Conservation (phyloP, 306 rosid genomes). For the Cucurbita pepo region DNA sequence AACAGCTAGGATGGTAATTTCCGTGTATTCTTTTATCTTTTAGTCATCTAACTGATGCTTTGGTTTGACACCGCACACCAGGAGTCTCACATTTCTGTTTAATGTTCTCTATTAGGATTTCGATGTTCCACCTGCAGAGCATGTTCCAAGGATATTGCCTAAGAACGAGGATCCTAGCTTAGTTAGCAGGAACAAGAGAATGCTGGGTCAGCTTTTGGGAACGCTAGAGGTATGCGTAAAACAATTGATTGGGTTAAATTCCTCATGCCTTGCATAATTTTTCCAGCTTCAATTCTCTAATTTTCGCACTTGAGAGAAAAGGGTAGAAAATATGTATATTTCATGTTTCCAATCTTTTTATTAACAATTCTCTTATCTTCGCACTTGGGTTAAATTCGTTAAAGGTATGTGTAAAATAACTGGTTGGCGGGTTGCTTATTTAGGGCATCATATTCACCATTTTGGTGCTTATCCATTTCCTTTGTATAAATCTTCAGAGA, state of each 20-base stretch:
- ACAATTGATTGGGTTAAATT: slow-evolving; percentile 1
- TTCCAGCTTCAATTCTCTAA: background rate
- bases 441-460: background rate
- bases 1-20: slow-evolving; percentile 33
- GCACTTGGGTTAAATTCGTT: too few species aligned
- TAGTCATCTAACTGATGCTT: slow-evolving; percentile 2
- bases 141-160: slow-evolving; percentile 72
- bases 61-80: background rate
- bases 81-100: background rate
- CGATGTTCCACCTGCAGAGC: slow-evolving; percentile 43
- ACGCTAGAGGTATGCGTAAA: slow-evolving; percentile 60
- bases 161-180: slow-evolving; percentile 84
- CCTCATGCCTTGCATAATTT: background rate
- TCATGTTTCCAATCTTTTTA: background rate
- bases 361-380: background rate
- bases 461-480: slow-evolving; percentile 3
- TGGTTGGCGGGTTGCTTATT: too few species aligned
- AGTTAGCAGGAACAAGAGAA: slow-evolving; percentile 84
- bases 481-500: slow-evolving; percentile 37
- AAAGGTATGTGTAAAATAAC: too few species aligned
- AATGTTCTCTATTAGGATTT: slow-evolving; percentile 34
- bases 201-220: slow-evolving; percentile 94
- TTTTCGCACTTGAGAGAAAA: background rate
- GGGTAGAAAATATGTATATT: background rate
- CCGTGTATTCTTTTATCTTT: background rate